These are phyloP conservation scores for Alternaria sp. DNA, from an alignment of 2,329 filamentous ascomycete species.

Conservation along the genomic window DNA sequence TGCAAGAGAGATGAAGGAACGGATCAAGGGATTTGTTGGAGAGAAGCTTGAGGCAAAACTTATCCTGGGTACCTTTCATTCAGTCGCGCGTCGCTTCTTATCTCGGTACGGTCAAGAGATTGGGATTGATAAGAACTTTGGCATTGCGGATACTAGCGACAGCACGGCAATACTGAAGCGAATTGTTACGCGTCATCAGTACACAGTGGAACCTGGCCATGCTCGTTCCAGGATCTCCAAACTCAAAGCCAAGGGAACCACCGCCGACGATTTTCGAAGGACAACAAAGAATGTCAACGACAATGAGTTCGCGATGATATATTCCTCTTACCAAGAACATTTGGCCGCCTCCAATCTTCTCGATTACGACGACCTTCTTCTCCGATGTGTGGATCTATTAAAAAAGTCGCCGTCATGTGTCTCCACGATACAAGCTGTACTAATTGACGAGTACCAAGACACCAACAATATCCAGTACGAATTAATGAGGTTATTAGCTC, in stretches of 20 bases:
- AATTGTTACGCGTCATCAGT: slow-evolving; percentile 77
- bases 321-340: slow-evolving; percentile 78
- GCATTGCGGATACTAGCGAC: slow-evolving; percentile 87
- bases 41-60: slow-evolving; percentile 77
- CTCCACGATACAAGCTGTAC: slow-evolving; percentile 85
- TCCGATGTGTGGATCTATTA: slow-evolving; percentile 83
- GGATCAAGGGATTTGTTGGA: slow-evolving; percentile 83
- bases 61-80: slow-evolving; percentile 93
- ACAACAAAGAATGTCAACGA: slow-evolving; percentile 59
- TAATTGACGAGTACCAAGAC: slow-evolving; percentile 98
- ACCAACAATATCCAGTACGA: slow-evolving; percentile 96
- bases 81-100: slow-evolving; percentile 85
- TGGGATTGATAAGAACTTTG: slow-evolving; percentile 82
- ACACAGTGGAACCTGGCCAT: slow-evolving; percentile 72
- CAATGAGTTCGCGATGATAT: slow-evolving; percentile 73
- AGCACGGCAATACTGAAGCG: slow-evolving; percentile 80
- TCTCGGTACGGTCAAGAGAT: slow-evolving; percentile 84
- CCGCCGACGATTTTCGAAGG: slow-evolving; percentile 54
- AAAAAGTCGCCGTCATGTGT: slow-evolving; percentile 78
- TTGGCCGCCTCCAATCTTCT: slow-evolving; percentile 80
- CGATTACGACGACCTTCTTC: slow-evolving; percentile 92
- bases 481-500: slow-evolving; percentile 86
- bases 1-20: slow-evolving; percentile 89
- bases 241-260: slow-evolving; percentile 65
- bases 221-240: slow-evolving; percentile 78